Evolutionary conservation across 345 rosid species (phyloP).

Genomic region (Geranium brycei): DNA sequence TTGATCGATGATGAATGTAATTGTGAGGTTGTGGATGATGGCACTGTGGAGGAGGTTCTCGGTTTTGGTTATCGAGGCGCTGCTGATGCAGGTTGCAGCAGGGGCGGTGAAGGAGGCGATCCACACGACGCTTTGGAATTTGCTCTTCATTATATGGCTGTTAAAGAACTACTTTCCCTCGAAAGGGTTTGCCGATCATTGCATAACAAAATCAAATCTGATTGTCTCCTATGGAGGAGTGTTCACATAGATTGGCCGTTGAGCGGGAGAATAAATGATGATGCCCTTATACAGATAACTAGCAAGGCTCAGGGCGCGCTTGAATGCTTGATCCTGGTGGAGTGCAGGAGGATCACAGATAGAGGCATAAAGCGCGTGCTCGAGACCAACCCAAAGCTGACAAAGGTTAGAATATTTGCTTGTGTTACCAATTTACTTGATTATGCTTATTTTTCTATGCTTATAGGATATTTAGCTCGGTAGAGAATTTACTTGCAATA

Average conservation of each 20-base stretch:
- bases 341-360: constrained; percentile 23
- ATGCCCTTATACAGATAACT: constrained; percentile 16
- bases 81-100: too few relatives aligned
- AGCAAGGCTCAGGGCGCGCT: constrained; percentile 23
- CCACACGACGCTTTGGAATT: not conserved
- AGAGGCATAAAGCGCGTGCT: constrained; percentile 16
- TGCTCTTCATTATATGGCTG: not conserved
- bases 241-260: constrained; percentile 23
- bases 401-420: constrained; percentile 10
- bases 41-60: not conserved
- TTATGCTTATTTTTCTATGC: not conserved
- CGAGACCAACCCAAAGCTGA: constrained; percentile 16
- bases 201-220: not conserved
- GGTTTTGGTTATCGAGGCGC: not conserved
- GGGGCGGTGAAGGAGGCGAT: not conserved
- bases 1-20: not conserved
- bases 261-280: constrained; percentile 25
- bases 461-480: too few relatives aligned
- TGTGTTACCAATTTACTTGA: not conserved
- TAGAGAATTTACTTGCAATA: too few relatives aligned
- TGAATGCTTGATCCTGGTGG: constrained; percentile 21
- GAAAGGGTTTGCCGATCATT: not conserved
- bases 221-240: constrained; percentile 17
- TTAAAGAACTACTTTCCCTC: not conserved
- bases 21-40: not conserved